Percentiles rank a stretch among this genome's conserved stretches.
Conservation (phyloP, 257 asterid genomes). For the Solanum dulcamara region DNA sequence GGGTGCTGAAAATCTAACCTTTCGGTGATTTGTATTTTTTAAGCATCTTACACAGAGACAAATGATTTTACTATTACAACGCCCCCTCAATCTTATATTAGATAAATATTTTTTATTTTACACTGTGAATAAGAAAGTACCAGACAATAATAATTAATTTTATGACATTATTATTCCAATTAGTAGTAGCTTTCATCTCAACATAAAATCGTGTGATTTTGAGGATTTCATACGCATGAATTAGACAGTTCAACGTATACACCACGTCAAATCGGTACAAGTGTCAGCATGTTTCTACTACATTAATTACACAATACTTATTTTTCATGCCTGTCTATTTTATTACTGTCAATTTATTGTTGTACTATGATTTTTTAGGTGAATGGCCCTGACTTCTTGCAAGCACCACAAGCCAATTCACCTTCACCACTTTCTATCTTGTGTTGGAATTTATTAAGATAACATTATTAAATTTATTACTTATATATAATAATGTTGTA, state of each 20-base stretch:
- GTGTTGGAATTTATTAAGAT: background rate
- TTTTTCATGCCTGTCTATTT: background rate
- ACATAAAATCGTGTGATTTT: background rate
- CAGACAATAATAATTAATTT: too few relatives aligned
- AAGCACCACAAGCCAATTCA: background rate
- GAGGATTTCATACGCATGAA: background rate
- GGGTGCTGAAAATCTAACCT: too few relatives aligned
- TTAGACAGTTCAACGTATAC: background rate
- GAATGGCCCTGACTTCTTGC: background rate
- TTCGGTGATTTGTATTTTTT: too few relatives aligned
- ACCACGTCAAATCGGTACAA: background rate
- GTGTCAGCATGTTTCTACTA: background rate
- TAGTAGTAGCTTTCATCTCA: background rate
- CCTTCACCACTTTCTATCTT: background rate
- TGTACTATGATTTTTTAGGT: background rate
- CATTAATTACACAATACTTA: background rate
- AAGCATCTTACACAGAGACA: too few relatives aligned
- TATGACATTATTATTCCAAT: too few relatives aligned
- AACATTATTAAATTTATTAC: background rate
- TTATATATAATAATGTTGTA: background rate
- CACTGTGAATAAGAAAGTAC: too few relatives aligned
- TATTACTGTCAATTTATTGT: background rate
- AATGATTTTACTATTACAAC: too few relatives aligned
- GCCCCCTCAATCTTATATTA: too few relatives aligned
- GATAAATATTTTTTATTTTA: too few relatives aligned